Conservation (phyloP, 2,329 filamentous ascomycete species). For the Talaromyces sp. region DNA sequence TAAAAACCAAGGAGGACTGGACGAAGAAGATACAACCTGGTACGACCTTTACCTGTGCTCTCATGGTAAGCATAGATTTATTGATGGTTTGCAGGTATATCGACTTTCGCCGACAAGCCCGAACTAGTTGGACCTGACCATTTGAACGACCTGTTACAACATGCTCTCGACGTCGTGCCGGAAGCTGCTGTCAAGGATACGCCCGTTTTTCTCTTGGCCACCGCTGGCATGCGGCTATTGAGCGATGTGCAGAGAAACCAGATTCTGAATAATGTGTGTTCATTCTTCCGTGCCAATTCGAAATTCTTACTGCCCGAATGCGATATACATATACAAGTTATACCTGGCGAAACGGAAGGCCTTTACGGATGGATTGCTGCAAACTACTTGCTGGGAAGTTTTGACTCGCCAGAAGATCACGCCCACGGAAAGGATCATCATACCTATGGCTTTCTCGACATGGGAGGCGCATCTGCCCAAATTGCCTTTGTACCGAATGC, state of each 20-base stretch:
- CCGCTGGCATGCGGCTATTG: slow-evolving; percentile 88
- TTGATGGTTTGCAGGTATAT: slow-evolving; percentile 58
- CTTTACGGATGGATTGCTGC: slow-evolving; percentile 97
- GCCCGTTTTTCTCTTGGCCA: slow-evolving; percentile 91
- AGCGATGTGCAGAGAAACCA: slow-evolving; percentile 69
- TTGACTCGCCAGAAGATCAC: slow-evolving; percentile 73
- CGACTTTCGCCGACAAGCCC: slow-evolving; percentile 78
- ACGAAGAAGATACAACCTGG: slow-evolving; percentile 93
- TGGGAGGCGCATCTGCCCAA: slow-evolving; percentile 96
- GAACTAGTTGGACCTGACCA: slow-evolving; percentile 77
- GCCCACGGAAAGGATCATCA: slow-evolving; percentile 83
- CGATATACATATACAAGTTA: slow-evolving; percentile 84
- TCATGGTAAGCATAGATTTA: not conserved
- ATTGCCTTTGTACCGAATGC: slow-evolving; percentile 95
- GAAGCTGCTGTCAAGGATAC: slow-evolving; percentile 74
- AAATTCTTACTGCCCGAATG: slow-evolving; percentile 88
- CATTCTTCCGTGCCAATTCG: slow-evolving; percentile 74
- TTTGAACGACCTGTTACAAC: slow-evolving; percentile 73
- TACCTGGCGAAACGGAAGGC: slow-evolving; percentile 91
- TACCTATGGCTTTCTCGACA: slow-evolving; percentile 96
- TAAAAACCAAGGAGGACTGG: slow-evolving; percentile 82
- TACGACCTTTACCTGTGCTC: slow-evolving; percentile 27
- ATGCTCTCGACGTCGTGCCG: slow-evolving; percentile 78
- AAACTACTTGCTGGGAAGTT: slow-evolving; percentile 90
- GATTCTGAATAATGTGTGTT: slow-evolving; percentile 75